phyloP scores from a whole-genome alignment of 2,329 filamentous ascomycete species.

The Ophiognomonia clavigignenti-juglandacearum region DNA sequence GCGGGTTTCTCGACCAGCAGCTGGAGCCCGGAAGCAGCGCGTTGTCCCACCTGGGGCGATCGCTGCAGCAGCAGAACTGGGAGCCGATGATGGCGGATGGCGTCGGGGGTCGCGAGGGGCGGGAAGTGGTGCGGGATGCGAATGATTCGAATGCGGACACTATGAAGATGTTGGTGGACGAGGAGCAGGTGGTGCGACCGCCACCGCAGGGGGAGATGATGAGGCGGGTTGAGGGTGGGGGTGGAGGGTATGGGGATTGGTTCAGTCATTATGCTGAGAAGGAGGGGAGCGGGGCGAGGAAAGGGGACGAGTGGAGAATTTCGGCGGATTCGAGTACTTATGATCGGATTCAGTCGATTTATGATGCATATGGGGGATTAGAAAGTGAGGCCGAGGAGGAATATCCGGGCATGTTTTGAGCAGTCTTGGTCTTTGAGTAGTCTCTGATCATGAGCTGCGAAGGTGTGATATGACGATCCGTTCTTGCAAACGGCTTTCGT shows the following conservation, averaged over 20 bases:
- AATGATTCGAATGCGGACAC: not conserved
- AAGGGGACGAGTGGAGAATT: not conserved
- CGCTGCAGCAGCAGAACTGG: not conserved
- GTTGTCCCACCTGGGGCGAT: conserved; percentile 9
- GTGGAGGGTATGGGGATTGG: conserved; percentile 5
- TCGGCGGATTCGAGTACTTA: conserved; percentile 2
- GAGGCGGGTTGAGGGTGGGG: not conserved
- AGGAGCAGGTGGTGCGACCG: not conserved
- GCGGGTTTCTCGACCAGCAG: no score
- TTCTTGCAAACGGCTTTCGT: no score
- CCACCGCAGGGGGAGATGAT: no score
- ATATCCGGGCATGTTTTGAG: not conserved
- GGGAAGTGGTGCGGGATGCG: not conserved
- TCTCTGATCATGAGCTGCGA: no score
- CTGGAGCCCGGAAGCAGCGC: no score
- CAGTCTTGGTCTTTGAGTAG: not conserved
- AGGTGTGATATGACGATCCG: no score
- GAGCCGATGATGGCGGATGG: not conserved
- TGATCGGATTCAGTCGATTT: conserved; percentile 12
- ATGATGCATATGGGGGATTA: conserved; percentile 9
- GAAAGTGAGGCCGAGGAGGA: not conserved
- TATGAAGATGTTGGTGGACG: conserved; percentile 4
- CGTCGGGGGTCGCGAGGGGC: conserved; percentile 2
- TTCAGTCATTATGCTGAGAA: conserved; percentile 8
- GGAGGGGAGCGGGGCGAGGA: not conserved